phyloP scores from a whole-genome alignment of 306 rosid species.

The Citrullus colocynthis region DNA sequence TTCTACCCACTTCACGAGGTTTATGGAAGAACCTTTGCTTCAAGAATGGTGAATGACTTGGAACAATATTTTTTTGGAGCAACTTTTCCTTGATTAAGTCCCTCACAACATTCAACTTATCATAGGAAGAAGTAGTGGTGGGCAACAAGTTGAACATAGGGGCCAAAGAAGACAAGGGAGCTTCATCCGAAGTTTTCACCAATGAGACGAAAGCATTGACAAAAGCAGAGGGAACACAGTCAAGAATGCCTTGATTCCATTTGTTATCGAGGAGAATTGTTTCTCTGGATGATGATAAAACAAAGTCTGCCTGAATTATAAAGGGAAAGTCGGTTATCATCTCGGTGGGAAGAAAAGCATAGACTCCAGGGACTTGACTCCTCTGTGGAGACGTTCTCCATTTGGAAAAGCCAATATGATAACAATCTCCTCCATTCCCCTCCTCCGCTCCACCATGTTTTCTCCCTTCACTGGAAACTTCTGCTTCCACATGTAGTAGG shows the following conservation, averaged over 20 bases:
- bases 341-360: slow-evolving; percentile 67
- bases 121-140: slow-evolving; percentile 18
- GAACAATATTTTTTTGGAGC: slow-evolving; percentile 33
- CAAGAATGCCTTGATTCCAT: slow-evolving; percentile 75
- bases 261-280: slow-evolving; percentile 45
- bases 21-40: slow-evolving; percentile 47
- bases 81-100: slow-evolving; percentile 30
- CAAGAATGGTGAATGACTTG: slow-evolving; percentile 30
- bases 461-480: slow-evolving; percentile 42
- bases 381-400: slow-evolving; percentile 35
- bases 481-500: slow-evolving; percentile 59
- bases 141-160: slow-evolving; percentile 46
- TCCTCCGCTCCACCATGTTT: slow-evolving; percentile 36
- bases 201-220: slow-evolving; percentile 41
- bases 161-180: slow-evolving; percentile 36
- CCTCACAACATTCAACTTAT: slow-evolving; percentile 34
- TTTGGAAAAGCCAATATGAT: slow-evolving; percentile 55
- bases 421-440: slow-evolving; percentile 44
- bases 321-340: slow-evolving; percentile 66
- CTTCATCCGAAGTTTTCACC: slow-evolving; percentile 17
- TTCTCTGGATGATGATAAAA: slow-evolving; percentile 65
- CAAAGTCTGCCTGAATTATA: slow-evolving; percentile 68
- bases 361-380: slow-evolving; percentile 37
- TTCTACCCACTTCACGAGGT: slow-evolving; percentile 47
- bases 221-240: slow-evolving; percentile 50